phyloP scores from a whole-genome alignment of 225 moss, liverwort and hornwort genomes.

The Sphagnum contortum region DNA sequence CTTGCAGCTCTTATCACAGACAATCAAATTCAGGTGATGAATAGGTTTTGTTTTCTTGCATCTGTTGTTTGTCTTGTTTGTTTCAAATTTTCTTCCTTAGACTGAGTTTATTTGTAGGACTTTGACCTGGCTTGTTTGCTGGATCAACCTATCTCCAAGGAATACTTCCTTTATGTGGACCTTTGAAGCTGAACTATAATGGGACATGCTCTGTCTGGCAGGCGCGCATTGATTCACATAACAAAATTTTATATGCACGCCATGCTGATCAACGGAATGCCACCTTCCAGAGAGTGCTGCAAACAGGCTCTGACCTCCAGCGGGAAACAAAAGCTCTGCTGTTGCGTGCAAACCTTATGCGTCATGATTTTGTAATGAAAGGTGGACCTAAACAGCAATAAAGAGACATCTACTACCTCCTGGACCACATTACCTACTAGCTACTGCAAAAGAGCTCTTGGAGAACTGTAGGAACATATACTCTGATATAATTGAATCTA shows the following conservation, averaged over 20 bases:
- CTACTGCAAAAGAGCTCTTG: too few relatives aligned
- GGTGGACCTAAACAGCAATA: constrained; percentile 46
- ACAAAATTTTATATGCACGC: constrained; percentile 96
- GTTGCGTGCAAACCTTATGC: constrained; percentile 89
- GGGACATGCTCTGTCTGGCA: constrained; percentile 14
- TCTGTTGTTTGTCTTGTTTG: too few relatives aligned
- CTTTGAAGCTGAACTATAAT: too few relatives aligned
- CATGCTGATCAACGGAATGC: constrained; percentile 97
- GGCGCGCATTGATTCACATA: constrained; percentile 99
- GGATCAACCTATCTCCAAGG: too few relatives aligned
- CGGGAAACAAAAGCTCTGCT: constrained; percentile 97
- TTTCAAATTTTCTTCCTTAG: too few relatives aligned
- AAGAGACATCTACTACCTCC: background rate
- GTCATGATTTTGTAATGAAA: constrained; percentile 97
- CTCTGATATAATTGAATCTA: too few relatives aligned
- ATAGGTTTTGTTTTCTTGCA: too few relatives aligned
- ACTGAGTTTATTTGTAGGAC: too few relatives aligned
- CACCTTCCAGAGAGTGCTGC: constrained; percentile 88
- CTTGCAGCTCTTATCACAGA: constrained; percentile 95
- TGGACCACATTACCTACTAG: too few relatives aligned
- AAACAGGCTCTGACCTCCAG: constrained; percentile 95
- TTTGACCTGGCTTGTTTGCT: too few relatives aligned
- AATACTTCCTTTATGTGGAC: too few relatives aligned
- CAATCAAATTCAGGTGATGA: constrained; percentile 77
- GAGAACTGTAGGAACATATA: too few relatives aligned